phyloP scores from a whole-genome alignment of 2,329 filamentous ascomycete genomes.

The Alternaria ventricosa region DNA sequence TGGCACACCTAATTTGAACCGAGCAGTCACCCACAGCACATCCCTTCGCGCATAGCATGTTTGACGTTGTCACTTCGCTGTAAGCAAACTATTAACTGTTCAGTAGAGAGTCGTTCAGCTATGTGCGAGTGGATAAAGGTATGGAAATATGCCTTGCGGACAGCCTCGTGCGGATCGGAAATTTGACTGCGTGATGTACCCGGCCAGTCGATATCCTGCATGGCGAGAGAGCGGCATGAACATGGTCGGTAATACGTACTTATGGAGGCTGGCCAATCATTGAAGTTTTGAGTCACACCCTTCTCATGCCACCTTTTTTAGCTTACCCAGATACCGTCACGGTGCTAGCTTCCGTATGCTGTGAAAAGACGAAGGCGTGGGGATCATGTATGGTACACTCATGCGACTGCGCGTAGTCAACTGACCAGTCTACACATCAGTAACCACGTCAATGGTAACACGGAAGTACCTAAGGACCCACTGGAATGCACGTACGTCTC shows the following conservation, averaged over 20 bases:
- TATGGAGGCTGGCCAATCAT: not conserved
- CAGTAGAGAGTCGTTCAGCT: not conserved
- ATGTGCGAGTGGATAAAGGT: not conserved
- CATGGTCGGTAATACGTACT: not conserved
- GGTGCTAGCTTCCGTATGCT: not conserved
- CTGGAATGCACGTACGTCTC: slow-evolving; percentile 10
- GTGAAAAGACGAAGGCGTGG: not conserved
- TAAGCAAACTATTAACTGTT: not conserved
- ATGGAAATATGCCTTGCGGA: slow-evolving; percentile 11
- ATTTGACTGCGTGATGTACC: not conserved
- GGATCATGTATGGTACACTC: not conserved
- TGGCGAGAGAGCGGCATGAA: not conserved
- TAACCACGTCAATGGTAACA: not conserved
- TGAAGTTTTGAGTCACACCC: not conserved
- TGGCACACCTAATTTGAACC: not conserved
- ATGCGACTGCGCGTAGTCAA: not conserved
- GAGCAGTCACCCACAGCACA: not conserved
- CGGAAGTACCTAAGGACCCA: not conserved
- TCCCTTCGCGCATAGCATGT: not conserved
- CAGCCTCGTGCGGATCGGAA: slow-evolving; percentile 9
- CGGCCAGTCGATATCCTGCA: not conserved
- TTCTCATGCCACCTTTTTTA: not conserved
- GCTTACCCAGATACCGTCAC: not conserved
- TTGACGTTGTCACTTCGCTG: not conserved
- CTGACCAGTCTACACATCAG: not conserved